These are phyloP conservation scores for Vigna reflexopilosa DNA, from an alignment of 306 rosid species.

Conservation along the genomic window DNA sequence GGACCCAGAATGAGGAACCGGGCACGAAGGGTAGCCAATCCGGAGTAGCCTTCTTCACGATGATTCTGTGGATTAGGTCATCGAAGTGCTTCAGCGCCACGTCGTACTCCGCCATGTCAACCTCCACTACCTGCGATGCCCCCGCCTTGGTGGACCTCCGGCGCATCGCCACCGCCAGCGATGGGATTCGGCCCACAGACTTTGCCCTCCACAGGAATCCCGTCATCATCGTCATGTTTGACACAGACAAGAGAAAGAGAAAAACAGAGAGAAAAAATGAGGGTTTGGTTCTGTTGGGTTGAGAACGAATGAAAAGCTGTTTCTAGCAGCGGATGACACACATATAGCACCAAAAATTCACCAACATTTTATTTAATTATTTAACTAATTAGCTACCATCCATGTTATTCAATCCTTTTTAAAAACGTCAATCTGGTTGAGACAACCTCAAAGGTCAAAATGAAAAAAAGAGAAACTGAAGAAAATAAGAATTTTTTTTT, in stretches of 20 bases:
- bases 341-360: background rate
- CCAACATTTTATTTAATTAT: background rate
- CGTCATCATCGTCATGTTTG: background rate
- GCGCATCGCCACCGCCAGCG: background rate
- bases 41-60: conserved; percentile 69
- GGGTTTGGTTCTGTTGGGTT: background rate
- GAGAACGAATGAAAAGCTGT: background rate
- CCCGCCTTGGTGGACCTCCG: conserved; percentile 47
- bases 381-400: background rate
- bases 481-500: no score
- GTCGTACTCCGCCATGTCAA: conserved; percentile 64
- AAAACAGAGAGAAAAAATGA: background rate
- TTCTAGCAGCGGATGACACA: background rate
- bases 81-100: conserved; percentile 65
- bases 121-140: conserved; percentile 50
- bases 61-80: conserved; percentile 63
- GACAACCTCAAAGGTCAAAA: no score
- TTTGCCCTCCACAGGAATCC: conserved; percentile 2
- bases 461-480: no score
- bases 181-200: background rate
- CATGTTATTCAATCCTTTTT: background rate
- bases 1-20: conserved; percentile 94
- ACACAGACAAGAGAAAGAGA: background rate
- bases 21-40: conserved; percentile 92
- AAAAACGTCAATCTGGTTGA: no score